Base-by-base conservation (phyloP, 2,329 filamentous ascomycete species). In the Arthrobotrys musiformis region DNA sequence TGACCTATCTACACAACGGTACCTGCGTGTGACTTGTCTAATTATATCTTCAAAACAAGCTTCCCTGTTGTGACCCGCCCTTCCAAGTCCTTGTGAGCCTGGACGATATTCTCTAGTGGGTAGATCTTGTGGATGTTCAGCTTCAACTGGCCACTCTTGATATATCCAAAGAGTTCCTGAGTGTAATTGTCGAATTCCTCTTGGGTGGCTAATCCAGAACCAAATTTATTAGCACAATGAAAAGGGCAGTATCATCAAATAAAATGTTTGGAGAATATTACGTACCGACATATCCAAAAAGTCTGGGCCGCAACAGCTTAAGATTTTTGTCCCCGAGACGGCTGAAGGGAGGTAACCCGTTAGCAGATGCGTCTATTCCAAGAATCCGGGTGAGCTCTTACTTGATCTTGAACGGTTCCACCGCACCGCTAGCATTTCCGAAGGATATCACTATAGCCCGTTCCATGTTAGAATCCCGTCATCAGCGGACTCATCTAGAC, bases 1-100 rank as follows among this genome's bases (percentile, higher is more conserved):
- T n/a, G n/a, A n/a, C n/a, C n/a, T n/a, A n/a, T n/a, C n/a, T n/a
- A n/a, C n/a, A n/a, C n/a, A 28, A 26, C 50, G 15, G 3, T 15
- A 7, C 26, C 24, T 37, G n/a, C 2, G n/a, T 40, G 13, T 17
- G 2, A 40, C 6, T n/a, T 15, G 2, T 17, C 40, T 4, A 2
- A 48, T 63, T 85, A 90, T 54, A 89, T 87, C 84, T 90, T 90
- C 81, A 97, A 83, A 69, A 97, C 83, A 78, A 96, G 83, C 86
- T 97, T 97, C 17, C 94, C 94, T 9, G 89, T 92, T 1, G 93
- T 95, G 86, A 91, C 92, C 80, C 93, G 87, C 46, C 92, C 88
- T 84, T 96, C 92, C 50, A 97, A 86, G 83, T 97, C 86, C 58
- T 85, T 84, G 79, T 97, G 93, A 11, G 93, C 93, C 80, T 88